phyloP scores from a whole-genome alignment of 2,329 filamentous ascomycete species.

The Colletotrichum eremochloae region DNA sequence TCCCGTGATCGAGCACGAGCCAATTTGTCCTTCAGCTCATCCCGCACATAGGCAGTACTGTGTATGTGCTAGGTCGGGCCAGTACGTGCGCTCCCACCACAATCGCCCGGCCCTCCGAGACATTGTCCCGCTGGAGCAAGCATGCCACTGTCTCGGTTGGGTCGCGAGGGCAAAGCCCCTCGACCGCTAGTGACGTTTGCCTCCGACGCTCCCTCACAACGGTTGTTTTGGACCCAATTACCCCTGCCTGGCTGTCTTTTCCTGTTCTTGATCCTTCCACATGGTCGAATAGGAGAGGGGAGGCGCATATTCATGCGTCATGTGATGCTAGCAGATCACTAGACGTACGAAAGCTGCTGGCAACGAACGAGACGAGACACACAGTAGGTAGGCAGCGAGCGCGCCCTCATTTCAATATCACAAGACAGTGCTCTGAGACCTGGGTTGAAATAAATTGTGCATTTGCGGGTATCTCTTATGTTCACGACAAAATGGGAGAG shows the following conservation, averaged over 20 bases:
- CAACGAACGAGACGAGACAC: background rate
- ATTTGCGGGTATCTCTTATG: conserved; percentile 22
- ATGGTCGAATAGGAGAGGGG: background rate
- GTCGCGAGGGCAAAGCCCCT: background rate
- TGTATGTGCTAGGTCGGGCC: too few species aligned
- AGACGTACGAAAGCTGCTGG: background rate
- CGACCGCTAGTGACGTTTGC: background rate
- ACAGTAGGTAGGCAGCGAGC: too few species aligned
- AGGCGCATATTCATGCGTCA: background rate
- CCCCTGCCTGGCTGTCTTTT: background rate
- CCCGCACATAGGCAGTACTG: too few species aligned
- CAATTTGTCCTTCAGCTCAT: background rate
- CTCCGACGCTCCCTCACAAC: background rate
- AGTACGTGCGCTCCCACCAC: background rate
- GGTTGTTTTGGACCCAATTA: too few species aligned
- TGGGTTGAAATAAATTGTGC: background rate
- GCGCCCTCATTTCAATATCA: background rate
- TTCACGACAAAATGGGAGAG: background rate
- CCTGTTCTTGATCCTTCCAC: background rate
- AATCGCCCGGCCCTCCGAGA: background rate
- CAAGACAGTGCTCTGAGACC: background rate
- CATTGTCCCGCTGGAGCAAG: background rate
- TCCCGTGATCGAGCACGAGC: conserved; percentile 4
- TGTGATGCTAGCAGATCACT: background rate
- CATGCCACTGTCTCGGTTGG: background rate